Percentiles rank a stretch among this genome's conserved stretches.
These are phyloP conservation scores for Suhomyces taliae DNA, from an alignment of 1,139 yeast genomes.

Conservation along the genomic window DNA sequence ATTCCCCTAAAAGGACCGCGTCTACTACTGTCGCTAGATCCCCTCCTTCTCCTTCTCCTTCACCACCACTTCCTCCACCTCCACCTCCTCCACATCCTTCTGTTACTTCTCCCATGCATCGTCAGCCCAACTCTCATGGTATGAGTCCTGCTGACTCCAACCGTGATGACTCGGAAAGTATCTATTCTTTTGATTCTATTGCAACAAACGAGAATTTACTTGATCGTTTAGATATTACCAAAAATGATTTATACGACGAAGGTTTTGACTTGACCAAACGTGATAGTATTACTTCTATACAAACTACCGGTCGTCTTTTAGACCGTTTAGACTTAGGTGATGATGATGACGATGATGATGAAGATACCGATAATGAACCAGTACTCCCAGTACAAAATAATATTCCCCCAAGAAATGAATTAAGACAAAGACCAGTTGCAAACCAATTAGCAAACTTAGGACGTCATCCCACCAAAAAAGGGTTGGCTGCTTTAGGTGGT, in stretches of 20 bases:
- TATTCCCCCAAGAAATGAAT: background rate
- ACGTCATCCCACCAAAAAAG: conserved; percentile 7
- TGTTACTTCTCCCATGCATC: background rate
- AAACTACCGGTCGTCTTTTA: conserved; percentile 33
- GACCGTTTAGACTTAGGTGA: conserved; percentile 36
- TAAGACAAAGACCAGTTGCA: background rate
- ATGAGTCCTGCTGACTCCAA: background rate
- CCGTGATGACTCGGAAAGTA: conserved; percentile 29
- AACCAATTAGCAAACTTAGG: conserved; percentile 5
- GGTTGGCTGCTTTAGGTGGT: conserved; percentile 8
- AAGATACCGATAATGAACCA: background rate
- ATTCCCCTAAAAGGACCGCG: background rate
- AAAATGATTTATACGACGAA: conserved; percentile 16
- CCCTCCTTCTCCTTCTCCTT: background rate
- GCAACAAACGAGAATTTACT: conserved; percentile 44
- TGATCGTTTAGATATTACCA: conserved; percentile 33
- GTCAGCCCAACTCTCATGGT: background rate
- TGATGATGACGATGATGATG: conserved; percentile 11
- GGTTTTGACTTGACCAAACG: conserved; percentile 20
- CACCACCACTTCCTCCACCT: background rate
- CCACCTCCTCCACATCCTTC: conserved; percentile 6
- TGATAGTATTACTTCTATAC: conserved; percentile 30
- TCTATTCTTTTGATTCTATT: conserved; percentile 48
- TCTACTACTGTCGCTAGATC: background rate
- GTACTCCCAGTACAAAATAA: background rate